A percentile compares a stretch with the other conserved stretches of the same genome.
phyloP scores from a whole-genome alignment of 2,329 filamentous ascomycete genomes.

The Hawksworthiomyces lignivorus region DNA sequence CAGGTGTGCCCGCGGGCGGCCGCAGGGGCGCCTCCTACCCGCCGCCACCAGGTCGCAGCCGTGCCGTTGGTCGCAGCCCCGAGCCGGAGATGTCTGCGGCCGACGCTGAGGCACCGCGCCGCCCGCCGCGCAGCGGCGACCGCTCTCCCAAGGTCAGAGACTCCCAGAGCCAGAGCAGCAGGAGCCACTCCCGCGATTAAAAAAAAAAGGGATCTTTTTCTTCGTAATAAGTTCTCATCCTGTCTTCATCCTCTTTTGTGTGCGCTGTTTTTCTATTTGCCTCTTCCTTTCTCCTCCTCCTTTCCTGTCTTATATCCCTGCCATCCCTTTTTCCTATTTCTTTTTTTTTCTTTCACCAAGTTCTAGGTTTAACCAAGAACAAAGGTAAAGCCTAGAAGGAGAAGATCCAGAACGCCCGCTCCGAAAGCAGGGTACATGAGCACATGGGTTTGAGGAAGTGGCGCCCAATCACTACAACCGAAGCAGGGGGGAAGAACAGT shows the following conservation, averaged over 20 bases:
- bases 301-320: too few species aligned
- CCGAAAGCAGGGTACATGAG: background rate
- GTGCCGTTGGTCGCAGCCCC: background rate
- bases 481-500: too few species aligned
- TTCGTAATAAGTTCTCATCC: too few species aligned
- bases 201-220: too few species aligned
- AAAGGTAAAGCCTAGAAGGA: background rate
- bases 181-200: background rate
- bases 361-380: background rate
- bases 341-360: background rate
- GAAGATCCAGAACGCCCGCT: background rate
- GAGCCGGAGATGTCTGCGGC: conserved; percentile 3
- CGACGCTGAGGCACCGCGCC: background rate
- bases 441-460: too few species aligned
- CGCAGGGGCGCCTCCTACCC: background rate
- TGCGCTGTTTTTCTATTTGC: background rate
- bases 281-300: background rate
- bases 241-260: too few species aligned
- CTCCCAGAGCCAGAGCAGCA: conserved; percentile 6
- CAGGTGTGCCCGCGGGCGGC: background rate
- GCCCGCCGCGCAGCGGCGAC: background rate
- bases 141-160: conserved; percentile 1
- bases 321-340: too few species aligned
- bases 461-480: too few species aligned
- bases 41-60: background rate